Evolutionary conservation across 75 land plant species (phyloP), one percentile per base, ranked within the genome.

Genomic region (Azolla pinnata): DNA sequence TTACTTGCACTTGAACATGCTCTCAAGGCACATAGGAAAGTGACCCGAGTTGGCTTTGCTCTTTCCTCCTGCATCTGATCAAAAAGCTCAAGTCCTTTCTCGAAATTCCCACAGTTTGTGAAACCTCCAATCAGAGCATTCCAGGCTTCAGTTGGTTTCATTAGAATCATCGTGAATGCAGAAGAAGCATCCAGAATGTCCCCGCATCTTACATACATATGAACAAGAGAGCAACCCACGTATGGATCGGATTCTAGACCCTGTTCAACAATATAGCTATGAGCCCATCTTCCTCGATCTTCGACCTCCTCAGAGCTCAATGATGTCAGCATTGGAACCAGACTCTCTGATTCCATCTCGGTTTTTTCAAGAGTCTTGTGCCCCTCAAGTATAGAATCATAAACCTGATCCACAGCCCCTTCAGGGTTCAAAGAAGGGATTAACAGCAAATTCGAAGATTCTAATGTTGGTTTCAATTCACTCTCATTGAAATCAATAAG

Each of bases 31-130:
- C 73, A 63, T 20, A 57, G 29, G 3, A 81, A 63, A 14, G 77
- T 62, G 40, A 62, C 74, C 10, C 54, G 61, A 65, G 74, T 76
- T 17, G 80, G 72, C n/a, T 56, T 63, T 1, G 67, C 24, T 31
- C 75, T 70, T 31, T 62, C 20, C 33, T 2, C 8, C 35, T 64
- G 76, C 84, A 82, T 74, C 48, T 35, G 3, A 1, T 49, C 2
- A 33, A 73, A 75, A 24, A 65, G 63, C 54, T 57, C 21, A 7
- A 82, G 0, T 4, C 65, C 78, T 33, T 67, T 60, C 12, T 57
- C 4, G 14, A 59, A 0, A 23, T 7, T 33, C 7, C 67, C 67
- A 29, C 49, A 47, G 30, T 47, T 47, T 9, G 54, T 54, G 26
- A 62, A 67, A 14, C 50, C 70, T 44, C 54, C 7, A 29, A 67